phyloP scores from a whole-genome alignment of 208 protist genomes.

The Trypanosoma avium region DNA sequence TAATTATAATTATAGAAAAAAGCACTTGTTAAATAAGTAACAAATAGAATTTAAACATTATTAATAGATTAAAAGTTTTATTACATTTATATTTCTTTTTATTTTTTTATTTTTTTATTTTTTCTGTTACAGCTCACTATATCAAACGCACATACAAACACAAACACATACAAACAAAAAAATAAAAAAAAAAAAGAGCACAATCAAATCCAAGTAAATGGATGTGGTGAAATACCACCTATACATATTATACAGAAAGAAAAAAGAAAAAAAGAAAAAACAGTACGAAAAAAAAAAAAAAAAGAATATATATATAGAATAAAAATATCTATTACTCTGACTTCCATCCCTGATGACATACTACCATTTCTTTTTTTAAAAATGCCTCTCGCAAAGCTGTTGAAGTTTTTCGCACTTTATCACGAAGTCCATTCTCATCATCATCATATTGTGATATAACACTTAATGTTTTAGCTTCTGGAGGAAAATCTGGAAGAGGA shows the following conservation, averaged over 20 bases:
- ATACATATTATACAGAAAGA: not conserved
- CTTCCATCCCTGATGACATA: constrained; percentile 18
- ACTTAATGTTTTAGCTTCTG: constrained; percentile 5
- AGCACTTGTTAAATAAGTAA: too few relatives aligned
- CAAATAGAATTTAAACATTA: too few relatives aligned
- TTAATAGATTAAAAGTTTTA: not conserved
- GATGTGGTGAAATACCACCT: constrained; percentile 5
- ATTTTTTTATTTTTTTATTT: not conserved
- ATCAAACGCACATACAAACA: too few relatives aligned
- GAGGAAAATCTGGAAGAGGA: constrained; percentile 26
- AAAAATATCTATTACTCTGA: constrained; percentile 12
- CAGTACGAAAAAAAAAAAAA: constrained; percentile 11
- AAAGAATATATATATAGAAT: constrained; percentile 1
- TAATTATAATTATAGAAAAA: too few relatives aligned
- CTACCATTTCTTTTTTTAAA: constrained; percentile 38
- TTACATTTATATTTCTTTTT: not conserved
- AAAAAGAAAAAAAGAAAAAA: not conserved
- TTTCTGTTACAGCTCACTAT: not conserved
- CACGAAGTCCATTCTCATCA: constrained; percentile 21
- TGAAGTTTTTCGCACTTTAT: constrained; percentile 24
- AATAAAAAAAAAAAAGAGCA: too few relatives aligned
- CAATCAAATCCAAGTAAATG: too few relatives aligned
- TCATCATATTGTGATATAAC: constrained; percentile 28
- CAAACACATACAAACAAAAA: too few relatives aligned
- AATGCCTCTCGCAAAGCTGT: constrained; percentile 18